Evolutionary conservation across 163 green algal genomes (phyloP), one percentile per base, ranked within the genome.

Genomic region (Prototheca stagnorum): DNA sequence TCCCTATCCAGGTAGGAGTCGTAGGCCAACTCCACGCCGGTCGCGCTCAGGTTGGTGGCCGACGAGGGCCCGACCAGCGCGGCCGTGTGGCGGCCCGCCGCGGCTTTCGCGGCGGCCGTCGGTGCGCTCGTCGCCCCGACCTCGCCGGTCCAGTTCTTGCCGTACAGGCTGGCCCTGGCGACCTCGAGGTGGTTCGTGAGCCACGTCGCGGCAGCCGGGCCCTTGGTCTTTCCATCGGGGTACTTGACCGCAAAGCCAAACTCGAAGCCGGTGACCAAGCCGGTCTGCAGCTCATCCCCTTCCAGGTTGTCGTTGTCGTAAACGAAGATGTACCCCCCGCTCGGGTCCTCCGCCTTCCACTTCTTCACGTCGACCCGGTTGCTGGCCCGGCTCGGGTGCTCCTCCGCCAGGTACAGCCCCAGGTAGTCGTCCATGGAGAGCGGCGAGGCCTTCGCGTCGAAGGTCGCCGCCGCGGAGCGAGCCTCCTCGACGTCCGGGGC

Each of bases 391-490:
- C 74, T 66, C 20, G 77, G 53, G 3, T 54, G 62, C 67, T 89
- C 79, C 47, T 67, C 54, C 7, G 41, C 55, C 4, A 84, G 44
- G 54, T 82, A 86, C 7, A 84, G 33, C 11, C 79, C 79, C 29
- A 52, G 39, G 62, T 89, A 89, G 59, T 88, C 55, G 0, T 59
- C 25, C 17, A 51, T 17, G 3, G 27, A 27, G 15, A 81, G 51
- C 1, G 29, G 14, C 1, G 16, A 4, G 25, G n/a, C n/a, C 47
- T 44, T 22, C 72, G 40, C 14, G 50, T 20, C 3, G 37, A n/a
- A n/a, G n/a, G n/a, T n/a, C n/a, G n/a, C n/a, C n/a, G n/a, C n/a
- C n/a, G n/a, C n/a, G n/a, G n/a, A n/a, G n/a, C n/a, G n/a, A n/a
- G n/a, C n/a, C n/a, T n/a, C n/a, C n/a, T n/a, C n/a, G n/a, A n/a